A percentile compares a stretch with the other conserved stretches of the same genome.
Evolutionary conservation across 2,329 filamentous ascomycete species (phyloP).

Genomic region (Plenodomus tracheiphilus): DNA sequence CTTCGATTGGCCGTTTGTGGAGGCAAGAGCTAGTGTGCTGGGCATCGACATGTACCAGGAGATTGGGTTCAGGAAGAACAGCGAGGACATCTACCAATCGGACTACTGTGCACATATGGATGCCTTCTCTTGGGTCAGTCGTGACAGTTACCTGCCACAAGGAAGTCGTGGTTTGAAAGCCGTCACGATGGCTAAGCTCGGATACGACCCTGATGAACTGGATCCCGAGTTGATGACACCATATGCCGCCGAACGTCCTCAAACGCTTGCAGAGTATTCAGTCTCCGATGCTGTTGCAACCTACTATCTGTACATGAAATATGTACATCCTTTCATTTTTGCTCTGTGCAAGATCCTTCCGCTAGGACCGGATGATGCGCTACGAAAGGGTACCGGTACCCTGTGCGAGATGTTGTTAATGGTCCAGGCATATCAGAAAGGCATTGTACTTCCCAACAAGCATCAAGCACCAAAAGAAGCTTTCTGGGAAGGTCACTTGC

Average conservation of each 20-base stretch:
- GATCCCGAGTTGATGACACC: conserved; percentile 98
- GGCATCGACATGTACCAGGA: conserved; percentile 99
- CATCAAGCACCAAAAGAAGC: conserved; percentile 87
- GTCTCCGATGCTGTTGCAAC: conserved; percentile 98
- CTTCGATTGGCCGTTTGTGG: conserved; percentile 99
- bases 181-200: conserved; percentile 95
- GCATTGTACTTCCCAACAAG: conserved; percentile 94
- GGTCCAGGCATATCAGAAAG: conserved; percentile 93
- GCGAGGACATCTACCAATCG: conserved; percentile 94
- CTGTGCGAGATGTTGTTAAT: conserved; percentile 99
- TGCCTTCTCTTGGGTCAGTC: conserved; percentile 98
- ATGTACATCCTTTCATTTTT: conserved; percentile 99
- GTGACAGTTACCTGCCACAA: conserved; percentile 96
- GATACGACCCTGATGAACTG: conserved; percentile 96
- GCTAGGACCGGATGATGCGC: conserved; percentile 85
- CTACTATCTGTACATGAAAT: conserved; percentile 99
- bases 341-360: conserved; percentile 96
- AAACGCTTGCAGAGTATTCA: conserved; percentile 95
- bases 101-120: conserved; percentile 98
- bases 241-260: conserved; percentile 81
- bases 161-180: conserved; percentile 97
- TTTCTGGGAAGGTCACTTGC: conserved; percentile 94
- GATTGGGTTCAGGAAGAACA: conserved; percentile 95
- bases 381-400: conserved; percentile 95
- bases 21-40: conserved; percentile 86